phyloP scores from a whole-genome alignment of 257 asterid species.

The Nicotiana tomentosiformis region DNA sequence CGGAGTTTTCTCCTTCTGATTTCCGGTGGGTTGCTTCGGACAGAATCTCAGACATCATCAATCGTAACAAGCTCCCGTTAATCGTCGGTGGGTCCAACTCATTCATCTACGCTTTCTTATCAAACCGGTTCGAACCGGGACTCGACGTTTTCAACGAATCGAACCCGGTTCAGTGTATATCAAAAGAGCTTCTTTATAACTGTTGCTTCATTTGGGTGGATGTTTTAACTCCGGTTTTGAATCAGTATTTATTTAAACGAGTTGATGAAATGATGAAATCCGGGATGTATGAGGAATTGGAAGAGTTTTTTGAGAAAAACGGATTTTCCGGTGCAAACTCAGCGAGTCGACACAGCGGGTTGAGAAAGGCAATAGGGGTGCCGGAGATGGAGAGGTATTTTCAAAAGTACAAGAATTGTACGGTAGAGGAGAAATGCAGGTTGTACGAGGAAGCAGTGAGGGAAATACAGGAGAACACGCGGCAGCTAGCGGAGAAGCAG shows the following conservation, averaged over 20 bases:
- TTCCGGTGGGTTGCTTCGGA: slow-evolving; percentile 38
- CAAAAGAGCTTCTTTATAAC: slow-evolving; percentile 39
- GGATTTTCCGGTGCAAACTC: slow-evolving; percentile 20
- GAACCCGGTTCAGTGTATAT: slow-evolving; percentile 14
- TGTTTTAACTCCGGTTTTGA: slow-evolving; percentile 47
- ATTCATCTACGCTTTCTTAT: slow-evolving; percentile 49
- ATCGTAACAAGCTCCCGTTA: slow-evolving; percentile 40
- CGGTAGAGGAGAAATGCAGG: neutral
- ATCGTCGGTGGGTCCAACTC: slow-evolving; percentile 95
- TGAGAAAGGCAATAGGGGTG: slow-evolving; percentile 72
- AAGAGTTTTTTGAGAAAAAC: slow-evolving; percentile 25
- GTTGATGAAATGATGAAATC: slow-evolving; percentile 82
- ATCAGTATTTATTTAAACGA: slow-evolving; percentile 41
- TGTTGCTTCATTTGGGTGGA: slow-evolving; percentile 85
- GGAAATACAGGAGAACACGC: slow-evolving; percentile 53
- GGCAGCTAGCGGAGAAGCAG: slow-evolving; percentile 49
- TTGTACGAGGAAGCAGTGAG: slow-evolving; percentile 45
- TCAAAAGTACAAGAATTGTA: neutral
- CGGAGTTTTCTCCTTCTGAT: slow-evolving; percentile 56
- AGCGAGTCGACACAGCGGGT: slow-evolving; percentile 31
- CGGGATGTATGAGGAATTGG: slow-evolving; percentile 75
- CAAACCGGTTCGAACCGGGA: slow-evolving; percentile 36
- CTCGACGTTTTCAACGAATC: slow-evolving; percentile 44
- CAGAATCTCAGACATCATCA: slow-evolving; percentile 29
- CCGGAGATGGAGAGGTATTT: slow-evolving; percentile 54